A percentile compares a stretch with the other conserved stretches of the same genome.
Evolutionary conservation across 1,284 basidiomycete species (phyloP).

Genomic region (Trichosporon asahii): DNA sequence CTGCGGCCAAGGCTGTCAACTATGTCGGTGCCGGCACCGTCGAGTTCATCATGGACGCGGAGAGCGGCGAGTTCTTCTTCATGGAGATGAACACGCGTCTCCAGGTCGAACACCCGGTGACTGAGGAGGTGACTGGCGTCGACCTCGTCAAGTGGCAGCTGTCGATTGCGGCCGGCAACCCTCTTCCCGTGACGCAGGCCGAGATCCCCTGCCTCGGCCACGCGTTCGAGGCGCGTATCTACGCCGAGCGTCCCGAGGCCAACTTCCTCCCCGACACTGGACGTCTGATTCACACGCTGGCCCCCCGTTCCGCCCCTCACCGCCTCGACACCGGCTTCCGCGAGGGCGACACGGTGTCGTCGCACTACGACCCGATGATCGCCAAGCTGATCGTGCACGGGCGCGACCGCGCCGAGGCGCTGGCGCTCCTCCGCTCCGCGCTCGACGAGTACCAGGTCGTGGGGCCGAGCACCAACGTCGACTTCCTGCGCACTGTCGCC

Average conservation of each 20-base stretch:
- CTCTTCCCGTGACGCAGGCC: constrained; percentile 70
- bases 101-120: constrained; percentile 92
- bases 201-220: constrained; percentile 81
- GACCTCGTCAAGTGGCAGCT: constrained; percentile 95
- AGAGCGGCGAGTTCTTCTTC: constrained; percentile 78
- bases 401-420: constrained; percentile 76
- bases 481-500: constrained; percentile 76
- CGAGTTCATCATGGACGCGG: constrained; percentile 90
- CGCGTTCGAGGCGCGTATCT: constrained; percentile 94
- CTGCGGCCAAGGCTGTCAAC: constrained; percentile 82
- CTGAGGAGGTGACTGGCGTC: constrained; percentile 88
- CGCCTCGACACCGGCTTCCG: constrained; percentile 88
- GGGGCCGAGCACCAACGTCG: constrained; percentile 85
- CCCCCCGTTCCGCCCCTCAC: constrained; percentile 60
- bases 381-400: constrained; percentile 77
- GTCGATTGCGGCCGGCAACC: constrained; percentile 83
- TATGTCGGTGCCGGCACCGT: constrained; percentile 90
- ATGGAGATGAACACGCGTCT: constrained; percentile 96
- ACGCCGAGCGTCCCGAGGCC: constrained; percentile 88
- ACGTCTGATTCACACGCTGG: constrained; percentile 65
- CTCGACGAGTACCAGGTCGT: constrained; percentile 85
- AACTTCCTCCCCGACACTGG: constrained; percentile 91
- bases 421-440: constrained; percentile 72
- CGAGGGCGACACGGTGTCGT: constrained; percentile 80
- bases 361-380: constrained; percentile 87